A percentile compares a stretch with the other conserved stretches of the same genome.
phyloP scores from a whole-genome alignment of 192 early-diverging fungal genomes.

The Coemansia sp. region DNA sequence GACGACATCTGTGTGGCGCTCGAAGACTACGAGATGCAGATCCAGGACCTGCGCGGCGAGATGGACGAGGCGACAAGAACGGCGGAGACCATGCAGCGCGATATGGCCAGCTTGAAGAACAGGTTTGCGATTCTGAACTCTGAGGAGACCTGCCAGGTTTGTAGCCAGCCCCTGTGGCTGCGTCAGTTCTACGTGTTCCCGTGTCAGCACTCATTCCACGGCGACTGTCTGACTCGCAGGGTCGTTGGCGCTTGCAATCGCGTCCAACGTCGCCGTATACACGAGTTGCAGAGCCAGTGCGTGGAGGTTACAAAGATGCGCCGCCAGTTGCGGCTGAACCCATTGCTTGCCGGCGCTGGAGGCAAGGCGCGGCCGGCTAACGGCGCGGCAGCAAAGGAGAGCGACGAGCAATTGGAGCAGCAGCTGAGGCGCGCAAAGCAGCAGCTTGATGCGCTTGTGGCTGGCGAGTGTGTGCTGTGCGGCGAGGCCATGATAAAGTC shows the following conservation, averaged over 20 bases:
- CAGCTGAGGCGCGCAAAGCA: conserved; percentile 55
- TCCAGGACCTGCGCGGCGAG: conserved; percentile 84
- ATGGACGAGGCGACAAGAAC: conserved; percentile 96
- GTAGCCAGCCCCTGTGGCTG: conserved; percentile 76
- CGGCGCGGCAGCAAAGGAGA: conserved; percentile 12
- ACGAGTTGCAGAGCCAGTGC: conserved; percentile 49
- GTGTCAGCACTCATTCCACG: conserved; percentile 94
- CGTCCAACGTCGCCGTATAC: conserved; percentile 52
- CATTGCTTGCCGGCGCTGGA: conserved; percentile 10
- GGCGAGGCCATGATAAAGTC: conserved; percentile 95
- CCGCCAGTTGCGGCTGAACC: conserved; percentile 34
- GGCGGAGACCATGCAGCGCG: conserved; percentile 90
- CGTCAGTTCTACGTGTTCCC: conserved; percentile 95
- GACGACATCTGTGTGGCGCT: conserved; percentile 93
- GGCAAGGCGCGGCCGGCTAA: conserved; percentile 1
- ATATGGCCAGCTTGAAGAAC: conserved; percentile 85
- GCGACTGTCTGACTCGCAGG: conserved; percentile 82
- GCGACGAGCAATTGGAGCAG: conserved; percentile 52
- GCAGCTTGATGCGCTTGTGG: conserved; percentile 77
- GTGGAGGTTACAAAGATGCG: conserved; percentile 41
- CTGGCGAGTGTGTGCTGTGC: conserved; percentile 92
- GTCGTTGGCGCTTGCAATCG: conserved; percentile 58
- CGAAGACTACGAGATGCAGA: conserved; percentile 90
- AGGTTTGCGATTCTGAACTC: conserved; percentile 58
- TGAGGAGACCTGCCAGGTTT: conserved; percentile 78